Conservation (phyloP, 2,329 filamentous ascomycete species). For the Pseudogymnoascus sp. region DNA sequence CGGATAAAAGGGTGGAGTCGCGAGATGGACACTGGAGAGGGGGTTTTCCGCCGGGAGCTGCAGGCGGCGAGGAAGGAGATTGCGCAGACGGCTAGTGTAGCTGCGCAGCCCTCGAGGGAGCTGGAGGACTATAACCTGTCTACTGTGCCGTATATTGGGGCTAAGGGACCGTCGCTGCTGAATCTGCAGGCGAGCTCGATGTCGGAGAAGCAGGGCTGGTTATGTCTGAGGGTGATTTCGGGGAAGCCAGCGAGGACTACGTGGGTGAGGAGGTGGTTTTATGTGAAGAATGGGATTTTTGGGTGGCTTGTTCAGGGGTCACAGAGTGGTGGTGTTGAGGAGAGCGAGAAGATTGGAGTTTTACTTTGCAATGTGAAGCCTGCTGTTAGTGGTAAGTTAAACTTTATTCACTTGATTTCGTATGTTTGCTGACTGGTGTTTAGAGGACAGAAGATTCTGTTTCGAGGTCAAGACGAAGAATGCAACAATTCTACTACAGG, state of each 20-base stretch:
- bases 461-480: conserved; percentile 99
- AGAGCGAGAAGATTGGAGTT: conserved; percentile 93
- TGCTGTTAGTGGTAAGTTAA: conserved; percentile 50
- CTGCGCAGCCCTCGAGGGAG: conserved; percentile 76
- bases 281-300: conserved; percentile 91
- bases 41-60: conserved; percentile 72
- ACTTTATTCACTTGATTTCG: not conserved
- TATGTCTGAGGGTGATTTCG: conserved; percentile 71
- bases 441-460: conserved; percentile 87
- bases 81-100: conserved; percentile 63
- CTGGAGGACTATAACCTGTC: conserved; percentile 86
- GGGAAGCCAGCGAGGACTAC: conserved; percentile 85
- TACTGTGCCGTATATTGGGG: conserved; percentile 80
- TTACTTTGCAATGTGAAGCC: conserved; percentile 88
- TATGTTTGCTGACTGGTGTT: not conserved
- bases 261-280: conserved; percentile 92
- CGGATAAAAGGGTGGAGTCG: conserved; percentile 86
- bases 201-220: conserved; percentile 85
- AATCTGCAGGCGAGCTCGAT: conserved; percentile 41
- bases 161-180: conserved; percentile 50
- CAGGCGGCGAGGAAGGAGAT: conserved; percentile 71
- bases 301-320: conserved; percentile 82
- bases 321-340: conserved; percentile 75
- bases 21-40: conserved; percentile 88
- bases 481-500: conserved; percentile 78